Evolutionary conservation across 1,284 basidiomycete genomes (phyloP).

Genomic region (Afroboletus lepidellus): DNA sequence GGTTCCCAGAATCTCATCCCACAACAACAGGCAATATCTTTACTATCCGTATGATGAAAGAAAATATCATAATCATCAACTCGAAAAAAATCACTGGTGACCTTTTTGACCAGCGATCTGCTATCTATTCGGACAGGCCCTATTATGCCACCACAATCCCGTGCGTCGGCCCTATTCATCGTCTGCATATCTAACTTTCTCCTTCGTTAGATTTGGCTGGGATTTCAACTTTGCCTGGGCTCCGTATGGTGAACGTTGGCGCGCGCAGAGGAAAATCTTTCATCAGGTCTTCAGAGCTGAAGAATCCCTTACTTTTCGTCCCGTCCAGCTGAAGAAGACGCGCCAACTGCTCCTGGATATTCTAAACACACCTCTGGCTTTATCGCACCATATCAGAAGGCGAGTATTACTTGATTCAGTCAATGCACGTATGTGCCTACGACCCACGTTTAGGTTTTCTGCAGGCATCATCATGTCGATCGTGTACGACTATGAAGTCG

Average conservation of each 20-base stretch:
- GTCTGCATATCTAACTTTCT: background rate
- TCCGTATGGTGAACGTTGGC: slow-evolving; percentile 24
- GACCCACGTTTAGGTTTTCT: slow-evolving; percentile 17
- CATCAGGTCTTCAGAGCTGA: slow-evolving; percentile 30
- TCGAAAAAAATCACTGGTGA: slow-evolving; percentile 25
- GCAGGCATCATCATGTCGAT: slow-evolving; percentile 24
- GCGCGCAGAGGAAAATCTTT: slow-evolving; percentile 24
- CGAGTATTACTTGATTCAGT: background rate
- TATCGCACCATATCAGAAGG: slow-evolving; percentile 20
- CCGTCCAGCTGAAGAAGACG: slow-evolving; percentile 24
- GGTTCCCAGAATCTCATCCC: background rate
- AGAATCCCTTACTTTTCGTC: slow-evolving; percentile 13
- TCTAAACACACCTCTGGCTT: slow-evolving; percentile 15
- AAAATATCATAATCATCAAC: slow-evolving; percentile 25
- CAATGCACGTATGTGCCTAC: background rate
- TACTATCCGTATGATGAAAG: slow-evolving; percentile 19
- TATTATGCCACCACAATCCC: slow-evolving; percentile 23
- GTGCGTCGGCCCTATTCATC: slow-evolving; percentile 7
- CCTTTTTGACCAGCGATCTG: slow-evolving; percentile 24
- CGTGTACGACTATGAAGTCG: slow-evolving; percentile 28
- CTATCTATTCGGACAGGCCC: slow-evolving; percentile 30
- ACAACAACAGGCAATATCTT: slow-evolving; percentile 23
- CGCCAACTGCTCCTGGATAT: slow-evolving; percentile 19
- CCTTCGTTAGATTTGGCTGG: slow-evolving; percentile 25
- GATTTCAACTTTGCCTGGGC: slow-evolving; percentile 23